Percentiles rank a stretch among this genome's conserved stretches.
phyloP scores from a whole-genome alignment of 352 stramenopile species.

The Pseudoperonospora humuli region DNA sequence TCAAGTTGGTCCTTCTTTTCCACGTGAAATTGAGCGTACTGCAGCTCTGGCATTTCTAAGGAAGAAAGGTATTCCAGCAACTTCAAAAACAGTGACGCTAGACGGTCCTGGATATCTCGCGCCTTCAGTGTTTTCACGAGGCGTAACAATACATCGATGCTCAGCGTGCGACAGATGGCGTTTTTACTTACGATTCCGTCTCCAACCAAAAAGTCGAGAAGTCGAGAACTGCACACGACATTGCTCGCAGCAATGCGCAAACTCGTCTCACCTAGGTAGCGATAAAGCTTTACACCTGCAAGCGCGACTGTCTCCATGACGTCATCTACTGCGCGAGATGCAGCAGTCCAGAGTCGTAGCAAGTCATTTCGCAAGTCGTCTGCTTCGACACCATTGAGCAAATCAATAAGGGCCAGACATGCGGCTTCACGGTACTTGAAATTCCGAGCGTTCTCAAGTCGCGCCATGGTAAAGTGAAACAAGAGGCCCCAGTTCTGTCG shows the following conservation, averaged over 20 bases:
- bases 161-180: conserved; percentile 49
- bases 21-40: conserved; percentile 83
- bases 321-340: conserved; percentile 67
- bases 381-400: conserved; percentile 50
- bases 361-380: conserved; percentile 43
- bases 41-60: conserved; percentile 71
- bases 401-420: conserved; percentile 50
- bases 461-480: conserved; percentile 47
- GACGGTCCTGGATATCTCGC: conserved; percentile 38
- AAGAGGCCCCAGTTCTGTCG: conserved; percentile 45
- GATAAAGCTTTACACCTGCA: conserved; percentile 66
- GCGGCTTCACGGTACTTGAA: conserved; percentile 79
- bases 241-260: conserved; percentile 53
- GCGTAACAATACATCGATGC: conserved; percentile 64
- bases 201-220: conserved; percentile 59
- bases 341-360: conserved; percentile 52
- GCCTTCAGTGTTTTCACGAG: conserved; percentile 60
- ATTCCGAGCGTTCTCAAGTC: conserved; percentile 59
- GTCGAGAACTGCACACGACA: conserved; percentile 32
- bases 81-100: conserved; percentile 52
- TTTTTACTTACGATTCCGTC: conserved; percentile 71
- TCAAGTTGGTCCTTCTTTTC: conserved; percentile 80
- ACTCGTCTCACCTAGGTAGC: conserved; percentile 61
- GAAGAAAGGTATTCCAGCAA: conserved; percentile 77
- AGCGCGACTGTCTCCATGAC: conserved; percentile 63